Evolutionary conservation across 1,284 basidiomycete genomes (phyloP), one percentile per base, ranked within the genome.

Genomic region (Polyporus tsugae): DNA sequence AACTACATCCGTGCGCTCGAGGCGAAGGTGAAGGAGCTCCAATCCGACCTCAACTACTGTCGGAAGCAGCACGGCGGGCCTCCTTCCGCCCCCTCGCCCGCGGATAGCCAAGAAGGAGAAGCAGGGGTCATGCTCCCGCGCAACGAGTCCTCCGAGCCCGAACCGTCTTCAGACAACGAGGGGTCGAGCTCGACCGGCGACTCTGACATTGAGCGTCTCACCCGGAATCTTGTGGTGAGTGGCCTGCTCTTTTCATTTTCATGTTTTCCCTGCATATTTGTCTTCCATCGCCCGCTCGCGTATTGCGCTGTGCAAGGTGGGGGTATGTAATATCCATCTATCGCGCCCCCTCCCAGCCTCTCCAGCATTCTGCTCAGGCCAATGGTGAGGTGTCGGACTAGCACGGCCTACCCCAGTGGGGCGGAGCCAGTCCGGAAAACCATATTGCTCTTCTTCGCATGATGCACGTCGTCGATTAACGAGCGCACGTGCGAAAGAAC

Each of bases 1-100:
- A 87, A 86, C 74, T 82, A 81, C 60, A 81, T 82, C 55, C 78
- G 82, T 42, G 82, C 83, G 2, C 81, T 86, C 36, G 80, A 84
- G 64, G 79, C 79, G 62, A 85, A 86, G 66, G 80, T 82, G 33
- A 80, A 81, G 52, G 79, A 83, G 41, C 82, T 88, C 49, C 84
- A 88, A 75, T 79, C 80, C 4, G 77, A 83, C 65, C 78, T 87
- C 41, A 81, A 84, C 11, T 75, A 78, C 64, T 83, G 80, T 69
- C 76, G 77, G 25, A 75, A 76, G 58, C 81, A 83, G 60, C 82
- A 83, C 67, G 79, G 80, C 29, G 68, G 62, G 9, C 67, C 2
- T 64, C 72, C 25, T 38, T 58, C 10, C 57, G 68, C 33, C 42
- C 63, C 39, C 62, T 65, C 42, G 53, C 67, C 58, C 9, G n/a